Base-by-base conservation (phyloP, 169 alveolate species). In the Eimeria necatrix region DNA sequence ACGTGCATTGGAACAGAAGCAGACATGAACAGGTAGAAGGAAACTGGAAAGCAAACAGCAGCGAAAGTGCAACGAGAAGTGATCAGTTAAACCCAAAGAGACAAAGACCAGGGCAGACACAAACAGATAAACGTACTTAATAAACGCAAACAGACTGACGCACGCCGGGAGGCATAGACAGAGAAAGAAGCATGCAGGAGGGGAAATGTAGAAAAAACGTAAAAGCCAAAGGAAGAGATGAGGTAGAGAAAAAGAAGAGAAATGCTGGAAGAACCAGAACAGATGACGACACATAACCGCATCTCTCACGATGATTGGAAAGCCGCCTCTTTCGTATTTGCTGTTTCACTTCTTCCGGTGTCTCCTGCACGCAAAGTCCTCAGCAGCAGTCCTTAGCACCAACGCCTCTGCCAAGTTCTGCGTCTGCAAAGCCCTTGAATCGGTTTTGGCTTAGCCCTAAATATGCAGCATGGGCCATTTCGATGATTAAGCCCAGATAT, bases 291-390 rank as follows among this genome's bases (percentile, higher is more conserved):
- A 70, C 48, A 70, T 12, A 32, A 24, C 6, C 16, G 22, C 20
- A 56, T 32, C 12, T 12, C 61, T 56, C 14, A 48, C 86, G 26
- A 14, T 7, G 59, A 56, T 48, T 41, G 56, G 61, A 8, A 48
- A 26, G 60, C 22, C 86, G 16, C 46, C 86, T 14, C 86, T 24
- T 24, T 12, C 52, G 59, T 10, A 74, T 26, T 46, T 48, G 60
- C 26, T 26, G 86, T 12, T 41, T 26, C 86, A 41, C 86, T 74
- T 74, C 22, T 22, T 74, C 86, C 26, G 52, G 52, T 20, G 52
- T 74, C 86, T 74, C 61, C 86, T 74, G 86, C 86, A 74, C 22
- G 59, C 12, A 32, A 32, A 32, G 41, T 32, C 0, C 41, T 32
- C 41, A 32, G 41, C 41, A 32, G 41, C 41, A 32, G 41, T 32